Base-by-base conservation (phyloP, 2,329 filamentous ascomycete species). In the Aspergillus vadensis region DNA sequence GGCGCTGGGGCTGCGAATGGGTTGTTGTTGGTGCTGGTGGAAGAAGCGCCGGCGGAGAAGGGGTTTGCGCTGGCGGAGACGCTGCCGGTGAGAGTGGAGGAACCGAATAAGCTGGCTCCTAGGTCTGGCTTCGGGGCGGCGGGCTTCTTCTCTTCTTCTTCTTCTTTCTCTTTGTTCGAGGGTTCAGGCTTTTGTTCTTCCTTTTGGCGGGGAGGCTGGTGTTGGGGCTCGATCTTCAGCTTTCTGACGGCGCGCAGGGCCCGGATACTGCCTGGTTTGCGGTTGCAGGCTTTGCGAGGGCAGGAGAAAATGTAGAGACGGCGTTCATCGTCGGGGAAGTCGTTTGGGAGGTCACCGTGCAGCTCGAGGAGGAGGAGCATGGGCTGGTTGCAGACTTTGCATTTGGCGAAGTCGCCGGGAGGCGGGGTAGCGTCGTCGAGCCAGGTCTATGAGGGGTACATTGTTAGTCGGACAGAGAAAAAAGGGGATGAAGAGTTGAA, bases 351-450 rank as follows among this genome's bases (percentile, higher is more conserved):
- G 73, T 97, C 92, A 69, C 87, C 93, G 76, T 99, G 92, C 27
- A 99, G 85, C 76, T 99, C 92, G 50, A 99, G 85, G 3, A 99
- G 85, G 10, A 98, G 83, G 1, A 87, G 88, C 86, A 97, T 92
- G 55, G 91, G 78, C 55, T 88, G 85, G 67, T 92, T 91, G 85
- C 95, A 99, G 66, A 91, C 85, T 77, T 91, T 92, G 81, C 95
- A 99, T 77, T 88, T 89, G 21, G 91, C 92, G 9, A 96, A 83
- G 0, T 88, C 81, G 23, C 90, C 90, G 1, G 91, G 90, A 7
- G 94, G 91, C 4, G 90, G 82, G 43, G 83, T 85, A 56, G 83
- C 80, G n/a, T 83, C 77, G 67, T 93, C 88, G 39, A 97, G 81
- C 95, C 95, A 99, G 76, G 89, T 88, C 94, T 95, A 64, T 9